Conservation (phyloP, 2,329 filamentous ascomycete species). For the Fusarium nematophilum region DNA sequence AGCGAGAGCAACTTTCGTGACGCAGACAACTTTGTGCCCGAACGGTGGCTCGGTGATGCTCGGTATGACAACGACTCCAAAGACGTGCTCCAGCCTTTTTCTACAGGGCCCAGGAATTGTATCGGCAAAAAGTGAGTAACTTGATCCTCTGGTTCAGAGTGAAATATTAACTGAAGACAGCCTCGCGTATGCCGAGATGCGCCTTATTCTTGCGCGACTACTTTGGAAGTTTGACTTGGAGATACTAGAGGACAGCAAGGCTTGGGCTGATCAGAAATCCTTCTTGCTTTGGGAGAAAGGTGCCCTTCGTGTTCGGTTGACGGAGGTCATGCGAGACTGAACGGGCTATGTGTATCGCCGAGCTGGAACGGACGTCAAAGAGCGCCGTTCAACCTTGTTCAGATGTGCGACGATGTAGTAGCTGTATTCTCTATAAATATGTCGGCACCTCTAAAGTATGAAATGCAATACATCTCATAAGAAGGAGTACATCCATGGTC, state of each 20-base stretch:
- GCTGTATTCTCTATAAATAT: no score
- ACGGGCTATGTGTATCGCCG: no score
- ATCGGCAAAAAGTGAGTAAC: slow-evolving; percentile 17
- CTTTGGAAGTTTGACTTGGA: slow-evolving; percentile 3
- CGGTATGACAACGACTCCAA: background rate
- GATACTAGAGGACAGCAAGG: background rate
- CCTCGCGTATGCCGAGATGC: background rate
- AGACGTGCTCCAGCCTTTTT: slow-evolving; percentile 14
- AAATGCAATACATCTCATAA: no score
- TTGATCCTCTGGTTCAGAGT: background rate
- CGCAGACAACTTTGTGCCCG: slow-evolving; percentile 8
- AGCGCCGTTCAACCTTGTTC: no score
- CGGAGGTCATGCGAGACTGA: no score
- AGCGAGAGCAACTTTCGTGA: slow-evolving; percentile 8
- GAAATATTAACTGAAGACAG: background rate
- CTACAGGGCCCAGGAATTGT: slow-evolving; percentile 14
- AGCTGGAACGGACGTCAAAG: no score
- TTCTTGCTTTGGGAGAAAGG: slow-evolving; percentile 1
- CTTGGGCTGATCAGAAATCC: background rate
- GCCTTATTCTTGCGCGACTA: background rate
- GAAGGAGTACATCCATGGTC: no score
- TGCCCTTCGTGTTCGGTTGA: background rate
- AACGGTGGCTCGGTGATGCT: slow-evolving; percentile 10
- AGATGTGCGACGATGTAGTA: no score
- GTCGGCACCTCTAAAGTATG: no score